phyloP scores from a whole-genome alignment of 2,329 filamentous ascomycete species.

The Nemania sp. region DNA sequence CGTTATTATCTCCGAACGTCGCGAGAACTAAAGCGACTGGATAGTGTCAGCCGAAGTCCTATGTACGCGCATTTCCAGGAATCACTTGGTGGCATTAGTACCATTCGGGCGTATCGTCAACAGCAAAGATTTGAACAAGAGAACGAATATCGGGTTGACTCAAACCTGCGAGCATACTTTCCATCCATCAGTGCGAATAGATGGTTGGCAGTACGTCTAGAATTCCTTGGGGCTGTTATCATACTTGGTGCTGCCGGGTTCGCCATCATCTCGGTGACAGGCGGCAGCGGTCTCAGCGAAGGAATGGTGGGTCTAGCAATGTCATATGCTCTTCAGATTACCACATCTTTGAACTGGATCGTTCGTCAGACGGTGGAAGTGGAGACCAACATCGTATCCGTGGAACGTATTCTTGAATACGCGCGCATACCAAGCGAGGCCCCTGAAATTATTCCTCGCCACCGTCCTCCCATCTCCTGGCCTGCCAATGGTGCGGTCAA shows the following conservation, averaged over 20 bases:
- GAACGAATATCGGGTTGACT: slow-evolving; percentile 97
- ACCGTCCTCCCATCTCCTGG: slow-evolving; percentile 87
- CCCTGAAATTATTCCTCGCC: slow-evolving; percentile 87
- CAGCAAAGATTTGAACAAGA: slow-evolving; percentile 85
- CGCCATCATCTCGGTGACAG: slow-evolving; percentile 77
- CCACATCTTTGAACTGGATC: slow-evolving; percentile 97
- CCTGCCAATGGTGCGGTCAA: slow-evolving; percentile 85
- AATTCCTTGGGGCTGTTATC: slow-evolving; percentile 93
- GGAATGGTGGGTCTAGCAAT: slow-evolving; percentile 90
- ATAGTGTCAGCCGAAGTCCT: slow-evolving; percentile 92
- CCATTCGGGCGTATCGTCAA: slow-evolving; percentile 93
- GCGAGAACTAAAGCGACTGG: slow-evolving; percentile 91
- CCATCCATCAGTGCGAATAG: slow-evolving; percentile 92
- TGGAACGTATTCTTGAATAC: slow-evolving; percentile 97
- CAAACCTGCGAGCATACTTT: slow-evolving; percentile 92
- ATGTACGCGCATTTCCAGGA: slow-evolving; percentile 99
- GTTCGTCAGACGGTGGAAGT: slow-evolving; percentile 98
- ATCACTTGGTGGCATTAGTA: slow-evolving; percentile 89
- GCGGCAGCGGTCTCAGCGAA: slow-evolving; percentile 63
- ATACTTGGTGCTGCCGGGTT: slow-evolving; percentile 87
- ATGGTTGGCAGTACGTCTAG: slow-evolving; percentile 92
- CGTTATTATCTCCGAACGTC: slow-evolving; percentile 96
- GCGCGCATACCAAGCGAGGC: slow-evolving; percentile 89
- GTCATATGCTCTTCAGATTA: slow-evolving; percentile 97
- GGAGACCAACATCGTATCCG: slow-evolving; percentile 99